These are phyloP conservation scores for Backusella sp. DNA, from an alignment of 192 early-diverging fungal species.

Conservation along the genomic window DNA sequence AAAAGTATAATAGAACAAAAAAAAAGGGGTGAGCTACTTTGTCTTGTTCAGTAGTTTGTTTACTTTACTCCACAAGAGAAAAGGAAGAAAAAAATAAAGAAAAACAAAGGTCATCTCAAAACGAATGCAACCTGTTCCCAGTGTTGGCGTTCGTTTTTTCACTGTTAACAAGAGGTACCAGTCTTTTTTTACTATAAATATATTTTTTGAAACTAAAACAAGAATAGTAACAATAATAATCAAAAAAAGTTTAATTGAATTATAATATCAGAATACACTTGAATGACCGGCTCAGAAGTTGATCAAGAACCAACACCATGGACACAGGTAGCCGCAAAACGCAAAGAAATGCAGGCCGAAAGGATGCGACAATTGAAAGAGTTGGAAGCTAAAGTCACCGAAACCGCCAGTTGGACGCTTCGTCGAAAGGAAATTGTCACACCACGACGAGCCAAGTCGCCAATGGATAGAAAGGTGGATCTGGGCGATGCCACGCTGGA, in stretches of 20 bases:
- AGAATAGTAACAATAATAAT: background rate
- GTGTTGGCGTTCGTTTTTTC: background rate
- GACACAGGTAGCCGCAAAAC: constrained; percentile 15
- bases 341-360: constrained; percentile 16
- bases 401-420: constrained; percentile 6
- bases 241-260: background rate
- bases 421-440: constrained; percentile 12
- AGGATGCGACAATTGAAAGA: constrained; percentile 17
- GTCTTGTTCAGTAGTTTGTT: background rate
- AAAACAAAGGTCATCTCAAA: background rate
- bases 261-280: background rate
- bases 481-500: constrained; percentile 26
- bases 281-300: constrained; percentile 1
- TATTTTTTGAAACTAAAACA: background rate
- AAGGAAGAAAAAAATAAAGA: background rate
- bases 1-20: background rate
- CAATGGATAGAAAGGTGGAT: constrained; percentile 10
- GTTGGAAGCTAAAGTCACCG: constrained; percentile 15
- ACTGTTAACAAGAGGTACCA: background rate
- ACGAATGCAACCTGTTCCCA: constrained; percentile 3
- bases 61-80: background rate
- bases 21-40: background rate
- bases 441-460: background rate
- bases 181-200: background rate
- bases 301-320: constrained; percentile 10